Evolutionary conservation across 2,329 filamentous ascomycete species (phyloP).

Genomic region (Shiraia sp.): DNA sequence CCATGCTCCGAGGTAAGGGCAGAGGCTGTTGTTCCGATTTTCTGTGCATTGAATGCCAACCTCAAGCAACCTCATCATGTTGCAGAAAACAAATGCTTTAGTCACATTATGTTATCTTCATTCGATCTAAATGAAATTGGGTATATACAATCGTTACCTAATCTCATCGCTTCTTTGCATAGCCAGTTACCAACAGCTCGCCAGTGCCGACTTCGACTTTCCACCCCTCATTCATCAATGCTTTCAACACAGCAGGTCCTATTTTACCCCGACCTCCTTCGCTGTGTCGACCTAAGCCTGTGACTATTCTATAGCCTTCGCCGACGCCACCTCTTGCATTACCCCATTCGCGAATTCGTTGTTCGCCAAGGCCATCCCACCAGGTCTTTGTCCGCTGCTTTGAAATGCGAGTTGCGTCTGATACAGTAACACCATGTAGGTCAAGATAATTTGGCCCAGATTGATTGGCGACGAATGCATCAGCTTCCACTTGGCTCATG

Average conservation of each 20-base stretch:
- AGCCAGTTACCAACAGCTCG: conserved; percentile 69
- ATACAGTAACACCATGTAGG: conserved; percentile 80
- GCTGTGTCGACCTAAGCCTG: conserved; percentile 79
- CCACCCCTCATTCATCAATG: conserved; percentile 80
- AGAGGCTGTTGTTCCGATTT: background rate
- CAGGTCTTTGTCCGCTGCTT: conserved; percentile 68
- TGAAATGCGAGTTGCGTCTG: conserved; percentile 80
- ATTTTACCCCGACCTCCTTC: conserved; percentile 74
- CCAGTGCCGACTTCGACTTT: conserved; percentile 74
- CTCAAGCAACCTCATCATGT: background rate
- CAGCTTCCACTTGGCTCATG: conserved; percentile 68
- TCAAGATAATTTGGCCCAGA: conserved; percentile 73
- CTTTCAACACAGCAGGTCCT: conserved; percentile 77
- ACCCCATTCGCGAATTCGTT: conserved; percentile 51
- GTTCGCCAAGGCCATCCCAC: conserved; percentile 76
- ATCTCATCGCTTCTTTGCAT: conserved; percentile 34
- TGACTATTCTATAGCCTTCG: conserved; percentile 73
- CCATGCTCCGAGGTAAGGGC: background rate
- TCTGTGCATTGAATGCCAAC: background rate
- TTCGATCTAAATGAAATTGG: too few species aligned
- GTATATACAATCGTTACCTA: conserved; percentile 2
- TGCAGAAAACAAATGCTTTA: too few species aligned
- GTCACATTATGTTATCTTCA: too few species aligned
- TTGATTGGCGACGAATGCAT: conserved; percentile 69
- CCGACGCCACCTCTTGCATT: conserved; percentile 50